Percentiles rank a stretch among this genome's conserved stretches.
These are phyloP conservation scores for Nitzschia putrida DNA, from an alignment of 108 stramenopile genomes.

Conservation along the genomic window DNA sequence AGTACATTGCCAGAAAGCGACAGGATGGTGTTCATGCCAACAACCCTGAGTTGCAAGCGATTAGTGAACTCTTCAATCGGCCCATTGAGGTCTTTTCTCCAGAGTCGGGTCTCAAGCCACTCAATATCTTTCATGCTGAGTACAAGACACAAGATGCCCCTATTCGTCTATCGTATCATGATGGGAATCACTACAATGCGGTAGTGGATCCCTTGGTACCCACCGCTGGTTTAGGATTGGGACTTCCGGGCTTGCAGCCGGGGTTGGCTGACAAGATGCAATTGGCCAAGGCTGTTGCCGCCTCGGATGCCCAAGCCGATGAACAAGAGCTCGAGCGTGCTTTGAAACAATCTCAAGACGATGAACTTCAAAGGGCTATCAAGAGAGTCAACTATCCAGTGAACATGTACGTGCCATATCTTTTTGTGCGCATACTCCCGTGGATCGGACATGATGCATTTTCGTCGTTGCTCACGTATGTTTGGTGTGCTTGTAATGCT, in stretches of 20 bases:
- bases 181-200: conserved; percentile 88
- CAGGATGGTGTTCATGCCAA: conserved; percentile 90
- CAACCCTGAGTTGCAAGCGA: conserved; percentile 95
- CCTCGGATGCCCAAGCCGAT: conserved; percentile 57
- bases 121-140: conserved; percentile 85
- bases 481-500: not conserved
- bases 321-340: conserved; percentile 53
- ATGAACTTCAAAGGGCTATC: conserved; percentile 56
- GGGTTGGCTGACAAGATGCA: conserved; percentile 82
- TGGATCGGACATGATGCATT: no score
- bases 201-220: conserved; percentile 76
- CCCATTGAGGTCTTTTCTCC: conserved; percentile 88
- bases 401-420: conserved; percentile 32
- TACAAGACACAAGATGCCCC: conserved; percentile 69
- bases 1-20: conserved; percentile 83
- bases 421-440: not conserved
- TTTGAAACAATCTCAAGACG: conserved; percentile 53
- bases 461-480: not conserved
- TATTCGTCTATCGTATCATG: conserved; percentile 79
- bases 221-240: conserved; percentile 82
- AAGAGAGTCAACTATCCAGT: conserved; percentile 41
- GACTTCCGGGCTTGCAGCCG: conserved; percentile 74
- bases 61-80: conserved; percentile 93
- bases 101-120: conserved; percentile 57
- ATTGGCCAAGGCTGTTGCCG: conserved; percentile 67